phyloP scores from a whole-genome alignment of 768 basidiomycete species.

The Hortiboletus flavorubellus region DNA sequence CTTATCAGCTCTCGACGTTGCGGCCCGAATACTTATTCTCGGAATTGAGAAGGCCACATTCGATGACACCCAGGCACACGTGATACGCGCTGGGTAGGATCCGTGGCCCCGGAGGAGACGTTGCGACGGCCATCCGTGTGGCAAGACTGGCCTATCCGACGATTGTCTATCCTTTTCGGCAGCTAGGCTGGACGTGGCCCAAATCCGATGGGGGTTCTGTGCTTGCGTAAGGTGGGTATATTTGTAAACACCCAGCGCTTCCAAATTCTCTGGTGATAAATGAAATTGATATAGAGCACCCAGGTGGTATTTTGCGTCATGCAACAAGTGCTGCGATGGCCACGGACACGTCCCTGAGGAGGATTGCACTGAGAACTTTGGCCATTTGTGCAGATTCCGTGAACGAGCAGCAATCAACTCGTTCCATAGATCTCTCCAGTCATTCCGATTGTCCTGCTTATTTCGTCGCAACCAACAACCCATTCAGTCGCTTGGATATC shows the following conservation, averaged over 20 bases:
- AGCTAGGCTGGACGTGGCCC: not conserved
- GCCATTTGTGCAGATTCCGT: constrained; percentile 7
- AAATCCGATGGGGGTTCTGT: constrained; percentile 2
- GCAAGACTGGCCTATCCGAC: constrained; percentile 6
- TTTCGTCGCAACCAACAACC: not conserved
- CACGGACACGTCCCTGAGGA: constrained; percentile 21
- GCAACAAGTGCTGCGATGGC: constrained; percentile 14
- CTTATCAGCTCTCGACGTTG: not conserved
- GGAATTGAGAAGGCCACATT: constrained; percentile 1
- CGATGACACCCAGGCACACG: constrained; percentile 10
- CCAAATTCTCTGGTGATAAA: constrained; percentile 23
- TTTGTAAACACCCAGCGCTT: constrained; percentile 15
- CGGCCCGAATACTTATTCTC: not conserved
- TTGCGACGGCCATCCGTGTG: not conserved
- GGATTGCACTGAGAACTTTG: constrained; percentile 24
- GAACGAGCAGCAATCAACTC: constrained; percentile 13
- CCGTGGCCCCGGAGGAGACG: not conserved
- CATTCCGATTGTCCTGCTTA: not conserved
- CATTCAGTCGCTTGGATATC: not conserved
- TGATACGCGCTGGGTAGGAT: not conserved
- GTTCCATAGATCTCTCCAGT: not conserved
- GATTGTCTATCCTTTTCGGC: constrained; percentile 9
- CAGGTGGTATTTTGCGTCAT: constrained; percentile 12
- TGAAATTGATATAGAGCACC: constrained; percentile 22
- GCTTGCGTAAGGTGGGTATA: constrained; percentile 22